These are phyloP conservation scores for Exobasidium cylindrosporum DNA, from an alignment of 1,284 basidiomycete species.

Conservation along the genomic window DNA sequence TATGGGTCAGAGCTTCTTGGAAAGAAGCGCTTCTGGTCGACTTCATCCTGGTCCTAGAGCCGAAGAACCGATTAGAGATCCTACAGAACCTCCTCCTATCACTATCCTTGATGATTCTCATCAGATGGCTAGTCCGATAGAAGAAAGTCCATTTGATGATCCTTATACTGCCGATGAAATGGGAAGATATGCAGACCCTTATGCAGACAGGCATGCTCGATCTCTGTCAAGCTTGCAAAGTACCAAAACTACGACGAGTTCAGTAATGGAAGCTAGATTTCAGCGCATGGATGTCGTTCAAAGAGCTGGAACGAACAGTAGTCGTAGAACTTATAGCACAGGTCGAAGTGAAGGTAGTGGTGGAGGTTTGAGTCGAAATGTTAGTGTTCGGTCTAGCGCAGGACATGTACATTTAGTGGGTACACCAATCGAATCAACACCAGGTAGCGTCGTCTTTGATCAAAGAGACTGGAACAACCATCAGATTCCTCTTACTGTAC, in stretches of 20 bases:
- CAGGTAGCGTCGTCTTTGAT: conserved; percentile 27
- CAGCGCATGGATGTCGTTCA: conserved; percentile 45
- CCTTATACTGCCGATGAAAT: conserved; percentile 8
- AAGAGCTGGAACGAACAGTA: conserved; percentile 33
- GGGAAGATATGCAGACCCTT: not conserved
- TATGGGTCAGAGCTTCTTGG: conserved; percentile 36
- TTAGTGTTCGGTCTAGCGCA: not conserved
- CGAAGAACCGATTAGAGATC: conserved; percentile 39
- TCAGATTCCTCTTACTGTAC: not conserved
- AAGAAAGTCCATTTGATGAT: conserved; percentile 13
- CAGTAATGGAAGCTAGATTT: conserved; percentile 35
- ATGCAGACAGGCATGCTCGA: conserved; percentile 18
- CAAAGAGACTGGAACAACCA: conserved; percentile 15
- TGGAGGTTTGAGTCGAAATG: not conserved
- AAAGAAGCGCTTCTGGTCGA: conserved; percentile 37
- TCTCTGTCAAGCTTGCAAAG: conserved; percentile 37
- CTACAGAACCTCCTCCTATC: conserved; percentile 31
- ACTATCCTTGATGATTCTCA: conserved; percentile 30
- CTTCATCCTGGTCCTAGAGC: conserved; percentile 26
- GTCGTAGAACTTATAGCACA: conserved; percentile 26
- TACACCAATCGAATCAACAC: conserved; percentile 19
- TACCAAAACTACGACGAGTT: conserved; percentile 29
- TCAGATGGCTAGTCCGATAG: too few relatives aligned
- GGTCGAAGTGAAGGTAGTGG: conserved; percentile 2
- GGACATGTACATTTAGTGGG: not conserved